Evolutionary conservation across 495 filamentous ascomycete genomes (phyloP), one percentile per base, ranked within the genome.

Genomic region (Bacidia rubella): DNA sequence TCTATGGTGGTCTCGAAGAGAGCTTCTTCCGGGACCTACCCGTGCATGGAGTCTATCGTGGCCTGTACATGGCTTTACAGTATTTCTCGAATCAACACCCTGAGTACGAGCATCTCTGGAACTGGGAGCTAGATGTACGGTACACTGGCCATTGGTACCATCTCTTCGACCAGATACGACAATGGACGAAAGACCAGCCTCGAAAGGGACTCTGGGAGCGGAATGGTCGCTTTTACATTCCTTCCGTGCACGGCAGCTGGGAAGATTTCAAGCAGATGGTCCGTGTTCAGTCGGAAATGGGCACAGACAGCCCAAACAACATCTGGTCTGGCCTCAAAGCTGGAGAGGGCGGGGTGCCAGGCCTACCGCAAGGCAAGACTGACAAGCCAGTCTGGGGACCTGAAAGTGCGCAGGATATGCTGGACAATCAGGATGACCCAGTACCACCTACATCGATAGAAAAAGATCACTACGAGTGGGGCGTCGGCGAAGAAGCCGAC

Each of bases 91-190:
- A 86, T 57, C 76, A 80, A 39, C 92, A 98, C 64, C 85, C 86
- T 0, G 90, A 96, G 62, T 98, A 92, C 62, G 93, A 97, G 53
- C 86, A 82, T 67, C 85, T 90, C 67, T 98, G 92, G 92, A 89
- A 98, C 61, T 96, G 90, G 89, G 92, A 98, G 67, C 94, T 97
- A 83, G 92, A 98, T 62, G 80, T 87, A 32, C 82, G 92, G 2
- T 95, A 95, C 65, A 95, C 85, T 0, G 93, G 92, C n/a, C 90
- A 98, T 66, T 94, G 83, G 74, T 92, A 94, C 65, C 83, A 95
- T 57, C 71, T 97, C 22, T 85, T 97, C 62, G 75, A 81, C 58
- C 81, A 82, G 60, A 68, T 92, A 38, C 71, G 72, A 40, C 66
- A 62, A 24, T 98, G 87, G 88, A 80, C 90, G 2, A 80, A 76